Percentiles rank a stretch among this genome's conserved stretches.
Evolutionary conservation across 2,329 filamentous ascomycete genomes (phyloP).

Genomic region (Diplodia mutila): DNA sequence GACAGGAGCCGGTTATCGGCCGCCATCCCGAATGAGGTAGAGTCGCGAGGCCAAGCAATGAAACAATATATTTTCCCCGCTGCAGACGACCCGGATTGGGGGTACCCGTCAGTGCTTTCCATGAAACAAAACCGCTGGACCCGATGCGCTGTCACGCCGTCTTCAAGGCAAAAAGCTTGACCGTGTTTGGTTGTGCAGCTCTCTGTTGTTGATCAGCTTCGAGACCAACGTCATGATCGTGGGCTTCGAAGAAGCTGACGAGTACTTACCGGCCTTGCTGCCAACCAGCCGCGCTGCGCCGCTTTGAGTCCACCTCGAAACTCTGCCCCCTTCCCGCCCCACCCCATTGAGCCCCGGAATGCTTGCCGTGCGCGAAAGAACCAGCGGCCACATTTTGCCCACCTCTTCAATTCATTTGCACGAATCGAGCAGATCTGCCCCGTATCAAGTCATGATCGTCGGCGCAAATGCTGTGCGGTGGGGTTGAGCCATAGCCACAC

Average conservation of each 20-base stretch:
- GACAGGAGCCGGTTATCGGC: not conserved
- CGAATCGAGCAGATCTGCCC: not conserved
- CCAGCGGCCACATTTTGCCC: not conserved
- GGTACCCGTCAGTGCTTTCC: not conserved
- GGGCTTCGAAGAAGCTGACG: not conserved
- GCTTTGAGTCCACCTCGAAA: not conserved
- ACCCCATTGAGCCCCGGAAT: not conserved
- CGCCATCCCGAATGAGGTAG: not conserved
- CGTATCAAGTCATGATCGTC: not conserved
- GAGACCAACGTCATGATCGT: not conserved
- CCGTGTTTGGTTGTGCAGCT: not conserved
- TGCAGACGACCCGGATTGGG: not conserved
- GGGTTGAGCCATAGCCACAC: not conserved
- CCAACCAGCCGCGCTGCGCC: not conserved
- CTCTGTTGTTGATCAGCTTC: not conserved
- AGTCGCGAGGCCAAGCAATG: too few relatives aligned
- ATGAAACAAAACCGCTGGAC: not conserved
- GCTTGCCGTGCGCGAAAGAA: not conserved
- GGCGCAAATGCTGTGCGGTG: not conserved
- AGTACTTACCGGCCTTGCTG: too few relatives aligned
- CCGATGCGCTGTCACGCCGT: not conserved
- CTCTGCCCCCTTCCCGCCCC: not conserved
- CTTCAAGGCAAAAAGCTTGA: not conserved
- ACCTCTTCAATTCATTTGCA: not conserved
- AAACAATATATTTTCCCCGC: slow-evolving; percentile 7